Percentiles rank a stretch among this genome's conserved stretches.
These are phyloP conservation scores for Boletus coccyginus DNA, from an alignment of 768 basidiomycete genomes.

Conservation along the genomic window DNA sequence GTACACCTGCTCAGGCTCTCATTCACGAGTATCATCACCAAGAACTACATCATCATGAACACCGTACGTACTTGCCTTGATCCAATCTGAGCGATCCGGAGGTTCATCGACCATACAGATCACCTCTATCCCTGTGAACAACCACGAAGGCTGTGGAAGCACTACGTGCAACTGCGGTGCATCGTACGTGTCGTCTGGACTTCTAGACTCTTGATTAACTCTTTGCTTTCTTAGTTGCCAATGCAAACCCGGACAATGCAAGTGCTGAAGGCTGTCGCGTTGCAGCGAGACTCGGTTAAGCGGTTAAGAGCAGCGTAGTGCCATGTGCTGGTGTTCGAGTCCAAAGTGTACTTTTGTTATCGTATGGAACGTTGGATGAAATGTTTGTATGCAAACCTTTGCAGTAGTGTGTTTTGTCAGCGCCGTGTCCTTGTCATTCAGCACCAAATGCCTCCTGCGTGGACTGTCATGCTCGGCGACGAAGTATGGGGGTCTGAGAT, in stretches of 20 bases:
- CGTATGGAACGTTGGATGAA: too few species aligned
- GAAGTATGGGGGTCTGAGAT: slow-evolving; percentile 74
- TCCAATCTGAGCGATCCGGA: neutral
- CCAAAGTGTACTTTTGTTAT: neutral
- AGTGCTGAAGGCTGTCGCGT: neutral
- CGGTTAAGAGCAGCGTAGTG: neutral
- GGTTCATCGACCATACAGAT: neutral
- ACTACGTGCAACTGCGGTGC: neutral
- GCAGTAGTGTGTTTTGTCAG: too few species aligned
- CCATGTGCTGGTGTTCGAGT: neutral
- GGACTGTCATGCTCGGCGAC: too few species aligned
- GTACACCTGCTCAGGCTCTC: neutral
- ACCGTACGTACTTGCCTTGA: neutral
- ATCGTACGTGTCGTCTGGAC: neutral
- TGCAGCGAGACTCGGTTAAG: neutral
- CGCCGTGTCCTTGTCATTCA: too few species aligned
- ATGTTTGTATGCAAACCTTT: too few species aligned
- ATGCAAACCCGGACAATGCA: slow-evolving; percentile 2
- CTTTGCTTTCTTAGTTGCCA: neutral
- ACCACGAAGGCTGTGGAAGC: slow-evolving; percentile 4
- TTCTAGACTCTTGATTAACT: neutral
- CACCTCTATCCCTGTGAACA: slow-evolving; percentile 5
- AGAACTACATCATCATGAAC: neutral
- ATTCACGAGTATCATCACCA: neutral
- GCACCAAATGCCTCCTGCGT: too few species aligned